Base-by-base conservation (phyloP, 2,329 filamentous ascomycete genomes). In the Didymella pinodella region DNA sequence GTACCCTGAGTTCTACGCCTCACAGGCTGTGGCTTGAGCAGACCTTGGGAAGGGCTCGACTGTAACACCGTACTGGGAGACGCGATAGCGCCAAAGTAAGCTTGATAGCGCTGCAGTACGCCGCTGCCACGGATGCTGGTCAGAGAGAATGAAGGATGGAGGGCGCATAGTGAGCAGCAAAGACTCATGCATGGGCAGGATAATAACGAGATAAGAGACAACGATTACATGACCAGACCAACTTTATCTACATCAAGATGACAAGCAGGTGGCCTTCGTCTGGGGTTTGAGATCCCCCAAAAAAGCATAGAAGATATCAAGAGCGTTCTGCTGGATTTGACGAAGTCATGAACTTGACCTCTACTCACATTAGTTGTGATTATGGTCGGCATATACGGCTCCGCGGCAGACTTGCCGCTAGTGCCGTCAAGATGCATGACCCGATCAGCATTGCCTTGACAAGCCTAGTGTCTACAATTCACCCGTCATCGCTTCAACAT, bases 1-100 rank as follows among this genome's bases (percentile, higher is more conserved):
- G 73, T 92, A 94, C 76, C 93, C 95, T 22, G 77, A 77, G 26
- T 83, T 80, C 67, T 82, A 82, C 65, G 79, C 80, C 31, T 71
- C 75, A 20, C 76, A 81, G 44, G 77, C 77, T 63, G 76, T 73
- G 40, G 71, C 72, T 48, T 75, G 68, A 38, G 43, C 18, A 16
- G 38, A 16, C 25, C 29, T n/a, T 6, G 18, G 10, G 14, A 25
- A 11, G 6, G 34, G n/a, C 4, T 40, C n/a, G 18, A 20, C 7
- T 20, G 18, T 20, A 18, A 20, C 20, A 40, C 36, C 36, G 7
- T 40, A 11, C 11, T 5, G n/a, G n/a, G 8, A 20, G 18, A 40
- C 11, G 11, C 6, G 11, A 40, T 11, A 18, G 18, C 3, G 18
- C 8, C 5, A 18, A 20, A 10, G 36, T 5, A 11, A 40, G n/a